Evolutionary conservation across 345 rosid genomes (phyloP), one percentile per base, ranked within the genome.

Genomic region (Acer saccharum): DNA sequence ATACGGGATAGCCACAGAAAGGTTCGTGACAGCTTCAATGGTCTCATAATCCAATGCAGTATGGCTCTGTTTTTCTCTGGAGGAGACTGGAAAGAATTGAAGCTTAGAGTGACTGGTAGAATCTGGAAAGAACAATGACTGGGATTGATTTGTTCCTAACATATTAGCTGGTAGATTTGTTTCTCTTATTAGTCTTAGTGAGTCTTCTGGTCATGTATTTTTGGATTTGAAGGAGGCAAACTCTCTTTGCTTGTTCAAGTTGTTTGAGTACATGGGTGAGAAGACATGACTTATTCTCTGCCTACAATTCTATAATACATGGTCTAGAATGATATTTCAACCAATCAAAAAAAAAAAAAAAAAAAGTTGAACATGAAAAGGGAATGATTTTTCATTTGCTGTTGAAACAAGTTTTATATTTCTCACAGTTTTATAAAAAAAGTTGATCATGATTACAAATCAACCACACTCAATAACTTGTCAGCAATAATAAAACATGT

Each of bases 31-130:
- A 90, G 97, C 73, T 92, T 88, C 20, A 94, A 92, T 20, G 97
- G 97, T 20, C 92, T 92, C 41, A 88, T 92, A 23, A 92, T 92
- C 71, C 97, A 90, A 25, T 88, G 97, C 69, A 92, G 83, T 78
- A 90, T 90, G 93, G 93, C 97, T 17, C 90, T 92, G 44, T 92
- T 90, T 86, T 90, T 92, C 85, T 90, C 97, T 0, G 94, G 97
- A 1, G 94, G 94, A 18, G 97, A 92, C 75, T 72, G 93, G n/a
- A n/a, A n/a, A n/a, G 94, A 89, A 68, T 78, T 90, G 79, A 92
- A 92, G 84, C 97, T 90, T 48, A 78, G 97, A 83, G 97, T 92
- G 61, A 88, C 97, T 0, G 97, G 94, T 55, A 81, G 94, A 64
- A 92, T 90, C 57, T 92, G 97, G 97, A 92, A 89, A 85, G 97